A percentile compares a stretch with the other conserved stretches of the same genome.
phyloP scores from a whole-genome alignment of 768 basidiomycete genomes.

The Trametes cinnabarina region DNA sequence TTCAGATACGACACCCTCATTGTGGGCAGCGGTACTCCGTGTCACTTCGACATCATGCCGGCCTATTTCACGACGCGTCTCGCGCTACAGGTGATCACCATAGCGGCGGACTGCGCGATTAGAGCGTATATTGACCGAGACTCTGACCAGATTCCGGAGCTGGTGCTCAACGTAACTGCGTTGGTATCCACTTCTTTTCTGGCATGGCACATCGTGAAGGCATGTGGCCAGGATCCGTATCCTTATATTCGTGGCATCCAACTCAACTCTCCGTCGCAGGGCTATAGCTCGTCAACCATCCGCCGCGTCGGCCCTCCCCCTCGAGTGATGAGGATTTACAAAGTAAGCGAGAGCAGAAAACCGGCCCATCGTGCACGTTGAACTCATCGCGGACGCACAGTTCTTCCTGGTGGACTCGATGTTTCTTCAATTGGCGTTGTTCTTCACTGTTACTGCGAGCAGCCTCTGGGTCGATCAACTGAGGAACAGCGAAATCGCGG shows the following conservation, averaged over 20 bases:
- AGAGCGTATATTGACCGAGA: background rate
- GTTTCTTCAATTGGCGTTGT: conserved; percentile 53
- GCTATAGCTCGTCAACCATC: conserved; percentile 48
- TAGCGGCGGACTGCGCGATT: too few species aligned
- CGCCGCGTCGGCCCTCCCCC: conserved; percentile 53
- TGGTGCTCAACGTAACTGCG: conserved; percentile 44
- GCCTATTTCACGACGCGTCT: conserved; percentile 42
- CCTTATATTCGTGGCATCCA: too few species aligned
- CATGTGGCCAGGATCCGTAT: conserved; percentile 21
- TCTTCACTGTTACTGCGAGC: conserved; percentile 48
- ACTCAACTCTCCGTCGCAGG: too few species aligned
- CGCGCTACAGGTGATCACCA: conserved; percentile 49
- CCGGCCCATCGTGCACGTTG: background rate
- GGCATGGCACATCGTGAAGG: conserved; percentile 46
- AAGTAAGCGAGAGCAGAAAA: conserved; percentile 29
- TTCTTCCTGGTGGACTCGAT: conserved; percentile 55
- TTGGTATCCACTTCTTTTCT: conserved; percentile 42
- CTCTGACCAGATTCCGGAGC: conserved; percentile 43
- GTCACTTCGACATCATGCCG: conserved; percentile 47
- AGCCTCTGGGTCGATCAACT: conserved; percentile 59
- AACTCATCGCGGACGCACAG: conserved; percentile 27
- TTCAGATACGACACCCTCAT: conserved; percentile 39
- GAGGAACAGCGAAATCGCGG: conserved; percentile 42
- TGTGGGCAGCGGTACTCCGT: conserved; percentile 41
- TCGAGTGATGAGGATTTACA: conserved; percentile 49